phyloP scores from a whole-genome alignment of 257 asterid species.

The Coffea eugenioides region DNA sequence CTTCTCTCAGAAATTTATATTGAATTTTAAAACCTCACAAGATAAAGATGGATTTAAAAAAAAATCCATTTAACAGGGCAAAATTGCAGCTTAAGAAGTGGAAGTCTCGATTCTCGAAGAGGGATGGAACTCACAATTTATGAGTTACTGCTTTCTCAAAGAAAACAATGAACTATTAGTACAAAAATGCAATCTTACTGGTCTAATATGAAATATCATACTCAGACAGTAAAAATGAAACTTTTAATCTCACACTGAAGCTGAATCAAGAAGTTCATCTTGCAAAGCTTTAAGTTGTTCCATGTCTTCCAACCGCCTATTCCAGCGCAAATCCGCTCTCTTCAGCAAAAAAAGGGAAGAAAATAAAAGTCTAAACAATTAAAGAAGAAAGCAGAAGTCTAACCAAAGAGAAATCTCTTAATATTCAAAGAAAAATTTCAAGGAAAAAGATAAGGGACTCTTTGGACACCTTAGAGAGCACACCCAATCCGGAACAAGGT shows the following conservation, averaged over 20 bases:
- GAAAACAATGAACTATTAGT: no score
- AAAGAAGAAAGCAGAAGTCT: neutral
- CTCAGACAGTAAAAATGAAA: neutral
- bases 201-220: no score
- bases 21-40: neutral
- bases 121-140: no score
- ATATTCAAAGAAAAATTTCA: constrained; percentile 1
- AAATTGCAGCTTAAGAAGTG: neutral
- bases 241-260: constrained; percentile 56
- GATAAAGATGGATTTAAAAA: neutral
- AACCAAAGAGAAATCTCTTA: neutral
- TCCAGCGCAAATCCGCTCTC: constrained; percentile 99
- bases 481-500: constrained; percentile 97
- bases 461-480: constrained; percentile 73
- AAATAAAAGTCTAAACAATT: constrained; percentile 9
- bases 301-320: constrained; percentile 81
- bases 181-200: no score
- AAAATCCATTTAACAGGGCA: neutral
- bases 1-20: neutral
- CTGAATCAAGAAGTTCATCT: constrained; percentile 84
- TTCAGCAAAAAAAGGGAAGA: constrained; percentile 27
- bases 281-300: constrained; percentile 73
- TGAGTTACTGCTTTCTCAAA: no score
- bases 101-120: neutral
- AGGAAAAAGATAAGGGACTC: neutral